Evolutionary conservation across 2,329 filamentous ascomycete species (phyloP), one percentile per base, ranked within the genome.

Genomic region (Madurella fahalii): DNA sequence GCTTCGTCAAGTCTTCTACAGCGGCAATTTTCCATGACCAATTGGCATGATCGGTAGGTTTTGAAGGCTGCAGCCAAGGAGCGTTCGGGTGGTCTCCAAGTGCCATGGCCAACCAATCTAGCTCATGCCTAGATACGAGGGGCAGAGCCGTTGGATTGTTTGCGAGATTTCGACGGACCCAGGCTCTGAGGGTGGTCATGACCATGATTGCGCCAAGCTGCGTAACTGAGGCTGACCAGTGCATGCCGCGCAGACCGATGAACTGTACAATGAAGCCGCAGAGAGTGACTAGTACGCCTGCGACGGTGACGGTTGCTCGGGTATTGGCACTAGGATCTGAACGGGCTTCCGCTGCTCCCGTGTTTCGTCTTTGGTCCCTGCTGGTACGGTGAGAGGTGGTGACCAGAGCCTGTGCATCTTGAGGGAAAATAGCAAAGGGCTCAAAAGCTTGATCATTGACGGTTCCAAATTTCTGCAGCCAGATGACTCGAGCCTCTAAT

Each of bases 391-490:
- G 47, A 16, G 47, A 50, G 15, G 47, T 41, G n/a, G 5, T 41
- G 9, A 50, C 41, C 2, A 50, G 47, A 9, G 39, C 15, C 13
- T 50, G 39, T 2, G 18, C 5, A 1, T 11, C 25, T 37, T 50
- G 20, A 11, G 42, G 12, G n/a, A 47, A 48, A 18, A 53, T 43
- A 18, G 43, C 49, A 20, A 51, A 65, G 0, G 67, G 64, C 1
- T 62, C 45, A 16, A 70, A 70, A 0, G 52, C 39, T 16, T 70
- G 67, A 25, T 71, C 66, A 25, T 51, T 66, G 0, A 70, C 63
- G 0, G 47, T 63, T 17, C 61, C 54, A 0, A 40, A 39, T 44
- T 59, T 58, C n/a, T 72, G 69, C 0, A 72, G 44, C 68, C 67
- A 72, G 4, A 67, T 41, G 2, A 68, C 8, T 16, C 52, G 46